Percentiles rank a stretch among this genome's conserved stretches.
phyloP scores from a whole-genome alignment of 2,329 filamentous ascomycete species.

The Macrophomina tecta region DNA sequence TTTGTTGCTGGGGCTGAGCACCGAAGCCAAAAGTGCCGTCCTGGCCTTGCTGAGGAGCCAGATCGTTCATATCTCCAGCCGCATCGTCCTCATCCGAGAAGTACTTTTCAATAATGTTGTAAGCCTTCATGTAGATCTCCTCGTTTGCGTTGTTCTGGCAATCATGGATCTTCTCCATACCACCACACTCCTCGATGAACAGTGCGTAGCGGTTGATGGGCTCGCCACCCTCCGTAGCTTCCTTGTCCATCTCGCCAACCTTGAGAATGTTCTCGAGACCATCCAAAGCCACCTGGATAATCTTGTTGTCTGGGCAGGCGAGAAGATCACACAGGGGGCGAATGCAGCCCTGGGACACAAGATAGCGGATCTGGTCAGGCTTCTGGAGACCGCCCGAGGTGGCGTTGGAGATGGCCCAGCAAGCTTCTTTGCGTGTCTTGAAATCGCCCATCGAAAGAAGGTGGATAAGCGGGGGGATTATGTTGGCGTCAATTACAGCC shows the following conservation, averaged over 20 bases:
- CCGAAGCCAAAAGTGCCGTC: slow-evolving; percentile 82
- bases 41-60: slow-evolving; percentile 73
- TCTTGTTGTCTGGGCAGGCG: slow-evolving; percentile 98
- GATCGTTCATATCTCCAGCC: slow-evolving; percentile 77
- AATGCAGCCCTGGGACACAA: slow-evolving; percentile 93
- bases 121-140: slow-evolving; percentile 99
- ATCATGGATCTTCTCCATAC: slow-evolving; percentile 99
- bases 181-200: slow-evolving; percentile 97
- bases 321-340: slow-evolving; percentile 96
- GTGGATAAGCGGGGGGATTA: slow-evolving; percentile 95
- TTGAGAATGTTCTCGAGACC: slow-evolving; percentile 99
- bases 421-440: slow-evolving; percentile 98
- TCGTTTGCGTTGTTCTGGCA: slow-evolving; percentile 99
- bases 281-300: slow-evolving; percentile 97
- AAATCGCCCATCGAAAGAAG: slow-evolving; percentile 95
- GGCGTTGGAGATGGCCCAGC: slow-evolving; percentile 99
- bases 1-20: slow-evolving; percentile 65
- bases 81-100: slow-evolving; percentile 97
- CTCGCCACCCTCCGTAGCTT: slow-evolving; percentile 76
- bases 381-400: slow-evolving; percentile 98
- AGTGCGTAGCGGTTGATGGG: slow-evolving; percentile 94
- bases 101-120: slow-evolving; percentile 99
- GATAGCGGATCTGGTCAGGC: slow-evolving; percentile 96
- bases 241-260: slow-evolving; percentile 98
- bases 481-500: slow-evolving; percentile 93